Evolutionary conservation across 768 basidiomycete species (phyloP), one percentile per base, ranked within the genome.

Genomic region (Pisolithus marmoratus): DNA sequence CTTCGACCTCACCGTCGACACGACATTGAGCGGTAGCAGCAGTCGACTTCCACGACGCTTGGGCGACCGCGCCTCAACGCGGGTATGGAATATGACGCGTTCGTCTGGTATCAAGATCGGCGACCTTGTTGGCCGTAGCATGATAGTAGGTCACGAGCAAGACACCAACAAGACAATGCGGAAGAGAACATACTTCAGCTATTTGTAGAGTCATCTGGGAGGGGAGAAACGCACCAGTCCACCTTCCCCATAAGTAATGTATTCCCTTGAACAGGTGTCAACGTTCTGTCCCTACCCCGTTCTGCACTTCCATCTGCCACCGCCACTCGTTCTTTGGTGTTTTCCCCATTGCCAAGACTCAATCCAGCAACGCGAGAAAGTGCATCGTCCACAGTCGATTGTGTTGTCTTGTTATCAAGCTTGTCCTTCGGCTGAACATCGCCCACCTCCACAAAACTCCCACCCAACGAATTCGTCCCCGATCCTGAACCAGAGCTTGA

Each of bases 11-110:
- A 73, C 72, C 11, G 76, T 72, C 11, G 67, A 57, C 5, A 77
- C 59, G 0, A 80, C 77, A 19, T 74, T 74, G 5, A 83, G 68
- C 0, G 78, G 74, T 11, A 76, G 70, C 22, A 83, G 68, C 37
- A 85, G 63, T 46, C 73, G 75, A 56, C 81, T 83, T 4, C 82
- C 80, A 22, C 83, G 79, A 4, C 82, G 75, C 53, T 76, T 76
- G 22, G 78, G 68, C 38, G 75, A 73, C 15, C 77, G 75, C 12
- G 75, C 73, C 58, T 84, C 82, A 12, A 85, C 82, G 4, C 63
- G 66, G 0, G 81, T 77, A 46, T 72, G 72, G 57, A 79, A 83
- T 0, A 83, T 20, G 29, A 84, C 64, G 1, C 43, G 52, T 58
- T 85, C 84, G 4, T 71, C 74, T 3, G 67, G 65, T n/a, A 67